Evolutionary conservation across 352 stramenopile species (phyloP), one percentile per base, ranked within the genome.

Genomic region (Phytophthora quininea): DNA sequence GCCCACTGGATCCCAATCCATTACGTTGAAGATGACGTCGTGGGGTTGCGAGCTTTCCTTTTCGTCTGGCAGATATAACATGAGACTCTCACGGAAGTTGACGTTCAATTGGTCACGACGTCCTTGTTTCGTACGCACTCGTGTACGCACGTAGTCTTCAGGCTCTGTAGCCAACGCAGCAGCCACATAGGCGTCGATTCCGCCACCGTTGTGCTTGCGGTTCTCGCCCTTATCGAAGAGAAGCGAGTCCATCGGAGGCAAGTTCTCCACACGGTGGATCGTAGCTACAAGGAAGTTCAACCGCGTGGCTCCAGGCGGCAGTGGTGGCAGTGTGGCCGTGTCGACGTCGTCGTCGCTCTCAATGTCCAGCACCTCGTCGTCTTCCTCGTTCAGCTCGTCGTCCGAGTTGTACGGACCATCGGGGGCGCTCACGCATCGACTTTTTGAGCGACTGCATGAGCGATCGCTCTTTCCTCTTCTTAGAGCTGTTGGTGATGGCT

Each of bases 1-100:
- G 19, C 81, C 81, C 43, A 93, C 71, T 12, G 76, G 71, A 62
- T 93, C 84, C 79, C 79, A 91, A 55, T 93, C 84, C 74, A 87
- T 89, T 31, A 93, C 71, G 19, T 73, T 77, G 7, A 93, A 76
- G 46, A 77, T 65, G 32, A 82, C 66, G 42, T 72, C 47, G 38
- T 61, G 59, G 42, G 42, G 54, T 15, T 67, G 37, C 33, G 57
- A 58, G 42, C 47, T 54, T 15, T 67, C 37, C 30, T 60, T 61
- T 45, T 63, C 50, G 7, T 80, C 71, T 0, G 64, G 62, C 30
- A 90, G 33, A 11, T 83, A 50, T 14, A 91, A 52, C 76, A 90
- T 86, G 35, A 93, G 59, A 43, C 77, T 86, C 65, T 93, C 84
- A 63, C 87, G 74, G 69, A 93, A 93, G 14, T 71, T 79, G 3